phyloP scores from a whole-genome alignment of 2,329 filamentous ascomycete genomes.

The Colletotrichum brevisporum region DNA sequence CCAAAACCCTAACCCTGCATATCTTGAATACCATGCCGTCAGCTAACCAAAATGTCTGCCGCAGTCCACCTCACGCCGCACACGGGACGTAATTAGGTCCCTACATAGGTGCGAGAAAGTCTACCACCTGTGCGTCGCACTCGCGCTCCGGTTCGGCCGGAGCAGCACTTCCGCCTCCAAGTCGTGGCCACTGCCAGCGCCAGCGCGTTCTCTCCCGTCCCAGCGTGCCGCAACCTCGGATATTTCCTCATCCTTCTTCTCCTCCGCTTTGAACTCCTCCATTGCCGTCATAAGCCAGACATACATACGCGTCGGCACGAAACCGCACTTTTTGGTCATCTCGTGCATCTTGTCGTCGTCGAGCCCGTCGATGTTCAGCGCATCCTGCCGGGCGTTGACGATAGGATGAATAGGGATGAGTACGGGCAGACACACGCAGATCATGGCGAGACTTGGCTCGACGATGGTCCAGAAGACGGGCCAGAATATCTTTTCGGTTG shows the following conservation, averaged over 20 bases:
- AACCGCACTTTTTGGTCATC: neutral
- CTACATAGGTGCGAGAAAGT: neutral
- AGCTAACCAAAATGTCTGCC: no score
- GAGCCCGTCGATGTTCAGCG: constrained; percentile 1
- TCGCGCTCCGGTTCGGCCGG: neutral
- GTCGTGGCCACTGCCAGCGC: neutral
- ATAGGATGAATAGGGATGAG: constrained; percentile 16
- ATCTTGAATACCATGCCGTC: no score
- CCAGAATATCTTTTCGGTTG: constrained; percentile 44
- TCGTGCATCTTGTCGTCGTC: neutral
- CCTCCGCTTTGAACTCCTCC: neutral
- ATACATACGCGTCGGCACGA: no score
- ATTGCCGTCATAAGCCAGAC: neutral
- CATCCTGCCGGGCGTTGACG: neutral
- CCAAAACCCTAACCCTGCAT: no score
- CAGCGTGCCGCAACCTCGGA: neutral
- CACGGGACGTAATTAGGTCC: neutral
- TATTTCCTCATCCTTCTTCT: neutral
- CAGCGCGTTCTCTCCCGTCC: no score
- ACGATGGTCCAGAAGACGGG: constrained; percentile 44
- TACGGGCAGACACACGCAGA: constrained; percentile 44
- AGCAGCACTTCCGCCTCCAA: neutral
- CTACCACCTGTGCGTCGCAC: neutral
- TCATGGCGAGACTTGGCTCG: constrained; percentile 43
- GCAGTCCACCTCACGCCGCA: neutral